Evolutionary conservation across 805 yeast species (phyloP).

Genomic region (Wickerhamomyces alni): DNA sequence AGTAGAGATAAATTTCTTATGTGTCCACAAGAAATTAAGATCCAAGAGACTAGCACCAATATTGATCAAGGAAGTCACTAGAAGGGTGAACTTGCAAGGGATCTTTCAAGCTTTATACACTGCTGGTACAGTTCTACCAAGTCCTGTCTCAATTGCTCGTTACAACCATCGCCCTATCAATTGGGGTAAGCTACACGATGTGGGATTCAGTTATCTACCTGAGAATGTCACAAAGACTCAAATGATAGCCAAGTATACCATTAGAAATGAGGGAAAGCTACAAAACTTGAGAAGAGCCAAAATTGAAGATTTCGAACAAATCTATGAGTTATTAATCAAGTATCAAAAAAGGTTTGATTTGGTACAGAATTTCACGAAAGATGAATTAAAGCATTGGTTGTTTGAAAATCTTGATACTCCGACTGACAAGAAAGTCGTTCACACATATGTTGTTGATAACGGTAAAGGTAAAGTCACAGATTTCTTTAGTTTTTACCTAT

Average conservation of each 20-base stretch:
- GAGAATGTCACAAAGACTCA: conserved; percentile 58
- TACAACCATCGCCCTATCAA: conserved; percentile 92
- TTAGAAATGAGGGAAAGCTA: conserved; percentile 47
- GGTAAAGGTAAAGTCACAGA: conserved; percentile 65
- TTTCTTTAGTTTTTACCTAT: conserved; percentile 80
- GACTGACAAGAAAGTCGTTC: conserved; percentile 48
- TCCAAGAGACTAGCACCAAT: conserved; percentile 94
- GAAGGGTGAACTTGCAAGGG: conserved; percentile 77
- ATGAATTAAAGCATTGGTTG: conserved; percentile 79
- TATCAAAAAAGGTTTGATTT: conserved; percentile 72
- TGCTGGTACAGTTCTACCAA: conserved; percentile 85
- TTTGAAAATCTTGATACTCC: conserved; percentile 39
- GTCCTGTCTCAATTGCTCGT: conserved; percentile 85
- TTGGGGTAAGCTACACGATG: conserved; percentile 85
- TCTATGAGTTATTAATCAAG: conserved; percentile 47
- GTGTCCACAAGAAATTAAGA: conserved; percentile 90
- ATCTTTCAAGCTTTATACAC: conserved; percentile 97
- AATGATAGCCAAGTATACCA: conserved; percentile 63
- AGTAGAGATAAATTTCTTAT: conserved; percentile 88
- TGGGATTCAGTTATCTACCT: conserved; percentile 84
- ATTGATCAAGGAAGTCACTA: conserved; percentile 86
- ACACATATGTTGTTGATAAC: conserved; percentile 69
- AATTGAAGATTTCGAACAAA: conserved; percentile 57
- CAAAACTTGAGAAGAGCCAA: conserved; percentile 48
- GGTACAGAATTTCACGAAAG: conserved; percentile 59